Conservation (phyloP, 768 basidiomycete genomes). For the Austroboletus eburneus region DNA sequence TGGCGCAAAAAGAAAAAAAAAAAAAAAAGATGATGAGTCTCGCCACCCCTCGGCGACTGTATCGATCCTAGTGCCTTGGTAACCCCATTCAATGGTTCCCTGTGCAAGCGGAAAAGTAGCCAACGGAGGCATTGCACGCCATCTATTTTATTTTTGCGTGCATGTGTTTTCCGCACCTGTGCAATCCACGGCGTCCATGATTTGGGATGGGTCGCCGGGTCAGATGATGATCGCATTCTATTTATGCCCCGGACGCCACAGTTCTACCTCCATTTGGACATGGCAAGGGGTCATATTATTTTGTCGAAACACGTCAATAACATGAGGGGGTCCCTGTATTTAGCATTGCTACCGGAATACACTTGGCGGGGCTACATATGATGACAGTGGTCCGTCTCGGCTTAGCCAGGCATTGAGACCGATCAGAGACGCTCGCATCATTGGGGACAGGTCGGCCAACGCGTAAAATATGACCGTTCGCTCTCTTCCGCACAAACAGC, state of each 20-base stretch:
- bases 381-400: too few relatives aligned
- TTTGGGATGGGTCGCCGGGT: too few relatives aligned
- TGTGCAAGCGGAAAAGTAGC: conserved; percentile 10
- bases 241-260: conserved; percentile 3
- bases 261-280: background rate
- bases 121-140: conserved; percentile 20
- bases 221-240: too few relatives aligned
- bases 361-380: too few relatives aligned
- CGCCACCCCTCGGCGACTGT: background rate
- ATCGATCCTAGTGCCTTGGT: background rate
- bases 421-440: conserved; percentile 20
- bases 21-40: too few relatives aligned
- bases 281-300: too few relatives aligned
- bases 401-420: conserved; percentile 16
- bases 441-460: conserved; percentile 27
- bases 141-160: background rate
- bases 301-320: conserved; percentile 24
- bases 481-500: conserved; percentile 19
- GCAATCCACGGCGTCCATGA: too few relatives aligned
- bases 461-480: conserved; percentile 16
- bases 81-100: background rate
- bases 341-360: conserved; percentile 6
- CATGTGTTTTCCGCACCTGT: background rate
- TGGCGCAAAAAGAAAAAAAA: too few relatives aligned
- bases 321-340: conserved; percentile 22